A percentile compares a stretch with the other conserved stretches of the same genome.
Conservation (phyloP, 2,329 filamentous ascomycete genomes). For the Epichloe baconii region DNA sequence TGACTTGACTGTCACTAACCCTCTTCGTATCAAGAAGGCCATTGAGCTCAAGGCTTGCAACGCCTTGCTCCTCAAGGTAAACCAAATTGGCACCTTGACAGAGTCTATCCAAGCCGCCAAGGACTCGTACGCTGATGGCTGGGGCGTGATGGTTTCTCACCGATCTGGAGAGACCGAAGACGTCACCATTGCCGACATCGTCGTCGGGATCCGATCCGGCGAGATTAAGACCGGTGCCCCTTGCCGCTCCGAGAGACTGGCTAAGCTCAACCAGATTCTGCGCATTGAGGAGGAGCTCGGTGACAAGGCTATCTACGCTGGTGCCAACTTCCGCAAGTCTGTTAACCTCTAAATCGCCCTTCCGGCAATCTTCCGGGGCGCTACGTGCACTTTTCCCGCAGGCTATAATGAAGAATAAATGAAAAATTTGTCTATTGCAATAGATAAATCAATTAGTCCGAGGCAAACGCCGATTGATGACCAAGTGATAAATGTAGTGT, state of each 20-base stretch:
- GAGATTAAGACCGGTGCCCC: conserved; percentile 99
- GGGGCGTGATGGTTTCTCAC: conserved; percentile 99
- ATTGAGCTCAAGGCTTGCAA: conserved; percentile 99
- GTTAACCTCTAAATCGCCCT: conserved; percentile 63
- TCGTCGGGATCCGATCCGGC: conserved; percentile 87
- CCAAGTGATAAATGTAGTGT: not conserved
- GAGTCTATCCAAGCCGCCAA: conserved; percentile 99
- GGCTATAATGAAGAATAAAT: conserved; percentile 1
- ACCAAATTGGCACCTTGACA: conserved; percentile 98
- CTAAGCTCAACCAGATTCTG: conserved; percentile 99
- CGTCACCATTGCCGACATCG: conserved; percentile 97
- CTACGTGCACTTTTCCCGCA: not conserved
- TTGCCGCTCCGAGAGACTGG: conserved; percentile 90
- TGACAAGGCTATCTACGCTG: conserved; percentile 80
- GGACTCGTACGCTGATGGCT: conserved; percentile 89
- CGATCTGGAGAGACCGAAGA: conserved; percentile 98
- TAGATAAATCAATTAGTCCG: not conserved
- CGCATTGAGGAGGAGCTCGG: conserved; percentile 99
- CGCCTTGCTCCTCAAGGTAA: conserved; percentile 96
- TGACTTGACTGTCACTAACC: conserved; percentile 98
- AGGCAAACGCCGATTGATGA: not conserved
- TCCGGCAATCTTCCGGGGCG: not conserved
- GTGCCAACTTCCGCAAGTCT: conserved; percentile 79
- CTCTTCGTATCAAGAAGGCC: conserved; percentile 97
- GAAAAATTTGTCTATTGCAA: not conserved